Evolutionary conservation across 306 rosid species (phyloP).

Genomic region (Pyrus bretschneideri): DNA sequence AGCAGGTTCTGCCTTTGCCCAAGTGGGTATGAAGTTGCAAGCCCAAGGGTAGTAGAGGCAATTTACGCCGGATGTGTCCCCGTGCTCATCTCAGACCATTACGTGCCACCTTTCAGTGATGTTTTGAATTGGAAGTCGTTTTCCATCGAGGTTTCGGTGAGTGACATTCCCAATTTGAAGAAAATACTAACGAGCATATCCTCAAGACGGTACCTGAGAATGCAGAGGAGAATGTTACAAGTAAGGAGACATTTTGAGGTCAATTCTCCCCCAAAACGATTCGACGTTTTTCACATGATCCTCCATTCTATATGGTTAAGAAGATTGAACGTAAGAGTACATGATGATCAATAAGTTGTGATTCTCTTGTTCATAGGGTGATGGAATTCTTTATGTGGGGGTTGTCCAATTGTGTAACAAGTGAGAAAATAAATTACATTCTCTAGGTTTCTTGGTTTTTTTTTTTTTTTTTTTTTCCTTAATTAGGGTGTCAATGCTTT

Average conservation of each 20-base stretch:
- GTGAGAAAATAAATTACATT: background rate
- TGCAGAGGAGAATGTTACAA: slow-evolving; percentile 62
- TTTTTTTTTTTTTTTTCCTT: background rate
- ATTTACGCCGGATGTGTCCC: slow-evolving; percentile 89
- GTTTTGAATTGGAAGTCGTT: slow-evolving; percentile 76
- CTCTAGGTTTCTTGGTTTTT: too few relatives aligned
- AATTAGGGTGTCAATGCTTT: background rate
- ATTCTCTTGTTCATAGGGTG: background rate
- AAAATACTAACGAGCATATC: slow-evolving; percentile 44
- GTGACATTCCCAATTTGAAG: slow-evolving; percentile 72
- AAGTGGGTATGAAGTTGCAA: slow-evolving; percentile 88
- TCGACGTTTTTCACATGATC: slow-evolving; percentile 85
- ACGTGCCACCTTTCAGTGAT: slow-evolving; percentile 75
- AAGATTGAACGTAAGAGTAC: slow-evolving; percentile 56
- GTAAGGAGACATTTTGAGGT: slow-evolving; percentile 74
- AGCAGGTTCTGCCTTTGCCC: slow-evolving; percentile 87
- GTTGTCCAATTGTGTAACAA: background rate
- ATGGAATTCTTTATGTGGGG: background rate
- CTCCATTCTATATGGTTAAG: slow-evolving; percentile 92
- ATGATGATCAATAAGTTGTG: slow-evolving; percentile 20
- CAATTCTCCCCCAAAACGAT: slow-evolving; percentile 62
- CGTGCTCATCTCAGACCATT: slow-evolving; percentile 72
- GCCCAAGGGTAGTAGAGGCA: slow-evolving; percentile 85
- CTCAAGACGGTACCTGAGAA: slow-evolving; percentile 47
- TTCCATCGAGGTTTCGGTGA: slow-evolving; percentile 55